Base-by-base conservation (phyloP, 1,284 basidiomycete genomes). In the Naganishia albida region DNA sequence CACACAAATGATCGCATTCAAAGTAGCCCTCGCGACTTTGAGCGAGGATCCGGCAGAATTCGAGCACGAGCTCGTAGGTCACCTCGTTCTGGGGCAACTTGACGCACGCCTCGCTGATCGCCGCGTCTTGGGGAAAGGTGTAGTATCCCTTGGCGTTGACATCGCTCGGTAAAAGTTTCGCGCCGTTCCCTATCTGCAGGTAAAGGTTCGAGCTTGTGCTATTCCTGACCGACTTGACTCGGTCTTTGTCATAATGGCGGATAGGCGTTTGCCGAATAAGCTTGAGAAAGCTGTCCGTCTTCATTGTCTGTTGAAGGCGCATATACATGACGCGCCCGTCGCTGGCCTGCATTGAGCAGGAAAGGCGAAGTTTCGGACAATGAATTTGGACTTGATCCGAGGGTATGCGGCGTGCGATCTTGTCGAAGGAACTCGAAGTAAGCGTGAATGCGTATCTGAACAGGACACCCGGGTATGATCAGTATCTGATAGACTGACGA, bases 21-120 rank as follows among this genome's bases (percentile, higher is more conserved):
- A 53, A 53, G 51, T 53, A 53, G 16, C 51, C 51, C 51, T 53
- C 51, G 1, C 51, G 51, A n/a, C 51, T 53, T n/a, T 53, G 51
- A 8, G 51, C 51, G 30, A 53, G 10, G 18, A 53, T 39, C 18
- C 51, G 26, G 51, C 51, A 38, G 2, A 53, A 16, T 38, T 53
- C 51, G 30, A 53, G 51, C 51, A 53, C 15, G 30, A 53, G 39
- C 3, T 20, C 34, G 34, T 20, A 53, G 0, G 28, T 53, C 51
- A 28, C 51, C 16, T 39, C 34, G 28, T 34, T 34, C 7, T 2
- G 6, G 12, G 51, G 16, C 28, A 53, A n/a, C 18, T 30, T 34
- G 18, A 53, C 18, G 34, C 51, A 53, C 7, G 34, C 51, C 16
- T 53, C 51, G 30, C 30, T 38, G 16, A 53, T 53, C n/a, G 51